Evolutionary conservation across 306 rosid genomes (phyloP).

Genomic region (Heteromeles arbutifolia): DNA sequence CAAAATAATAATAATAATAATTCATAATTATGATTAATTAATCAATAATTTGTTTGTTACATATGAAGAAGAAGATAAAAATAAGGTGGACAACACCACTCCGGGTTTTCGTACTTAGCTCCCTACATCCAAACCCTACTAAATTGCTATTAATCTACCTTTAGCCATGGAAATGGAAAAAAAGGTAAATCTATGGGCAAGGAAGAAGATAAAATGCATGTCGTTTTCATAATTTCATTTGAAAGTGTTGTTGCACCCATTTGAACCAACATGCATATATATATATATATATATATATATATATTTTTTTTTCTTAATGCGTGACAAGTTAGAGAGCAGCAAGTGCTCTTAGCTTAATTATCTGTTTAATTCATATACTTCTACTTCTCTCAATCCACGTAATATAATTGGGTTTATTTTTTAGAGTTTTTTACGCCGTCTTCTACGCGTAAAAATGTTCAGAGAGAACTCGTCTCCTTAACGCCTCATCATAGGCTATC

Average conservation of each 20-base stretch:
- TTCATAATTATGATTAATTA: not conserved
- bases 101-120: conserved; percentile 50
- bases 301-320: too few species aligned
- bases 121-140: not conserved
- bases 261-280: not conserved
- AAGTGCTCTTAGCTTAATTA: too few species aligned
- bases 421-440: too few species aligned
- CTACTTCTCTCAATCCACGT: too few species aligned
- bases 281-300: too few species aligned
- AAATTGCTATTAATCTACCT: not conserved
- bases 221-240: not conserved
- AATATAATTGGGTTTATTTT: too few species aligned
- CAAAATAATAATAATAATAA: not conserved
- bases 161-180: not conserved
- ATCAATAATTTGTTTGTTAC: not conserved
- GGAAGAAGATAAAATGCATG: conserved; percentile 4
- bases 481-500: too few species aligned
- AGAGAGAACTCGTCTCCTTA: too few species aligned
- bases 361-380: too few species aligned
- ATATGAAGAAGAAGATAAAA: not conserved
- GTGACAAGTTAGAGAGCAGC: not conserved
- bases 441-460: too few species aligned
- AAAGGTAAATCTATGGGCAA: conserved; percentile 2
- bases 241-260: not conserved
- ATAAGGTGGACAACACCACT: conserved; percentile 55